Evolutionary conservation across 208 protist genomes (phyloP).

Genomic region (Leishmania braziliensis): DNA sequence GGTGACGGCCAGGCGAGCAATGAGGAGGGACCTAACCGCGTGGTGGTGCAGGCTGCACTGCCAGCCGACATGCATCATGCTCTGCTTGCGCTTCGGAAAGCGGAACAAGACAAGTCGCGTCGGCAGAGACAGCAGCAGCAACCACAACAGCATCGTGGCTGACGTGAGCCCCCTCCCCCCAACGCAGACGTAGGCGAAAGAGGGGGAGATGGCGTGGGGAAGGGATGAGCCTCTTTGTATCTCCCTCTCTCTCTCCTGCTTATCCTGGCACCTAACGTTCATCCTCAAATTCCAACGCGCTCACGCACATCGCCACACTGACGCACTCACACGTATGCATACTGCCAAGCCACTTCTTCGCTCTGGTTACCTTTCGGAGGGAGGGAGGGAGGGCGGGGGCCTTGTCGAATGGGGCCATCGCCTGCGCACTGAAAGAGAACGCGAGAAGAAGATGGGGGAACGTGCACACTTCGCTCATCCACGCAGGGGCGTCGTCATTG

Average conservation of each 20-base stretch:
- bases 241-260: background rate
- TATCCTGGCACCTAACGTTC: background rate
- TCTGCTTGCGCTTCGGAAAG: slow-evolving; percentile 36
- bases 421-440: background rate
- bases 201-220: background rate
- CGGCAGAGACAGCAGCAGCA: background rate
- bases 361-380: background rate
- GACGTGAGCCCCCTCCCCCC: background rate
- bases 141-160: background rate
- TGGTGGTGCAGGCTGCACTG: slow-evolving; percentile 57
- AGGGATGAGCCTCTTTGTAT: background rate
- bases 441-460: background rate
- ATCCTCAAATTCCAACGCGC: background rate
- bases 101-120: background rate
- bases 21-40: slow-evolving; percentile 13
- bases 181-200: background rate
- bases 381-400: background rate
- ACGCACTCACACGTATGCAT: background rate
- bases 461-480: background rate
- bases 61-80: slow-evolving; percentile 57
- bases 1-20: background rate
- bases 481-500: background rate
- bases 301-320: background rate
- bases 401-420: background rate
- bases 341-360: background rate